Evolutionary conservation across 257 asterid species (phyloP).

Genomic region (Avicennia marina): DNA sequence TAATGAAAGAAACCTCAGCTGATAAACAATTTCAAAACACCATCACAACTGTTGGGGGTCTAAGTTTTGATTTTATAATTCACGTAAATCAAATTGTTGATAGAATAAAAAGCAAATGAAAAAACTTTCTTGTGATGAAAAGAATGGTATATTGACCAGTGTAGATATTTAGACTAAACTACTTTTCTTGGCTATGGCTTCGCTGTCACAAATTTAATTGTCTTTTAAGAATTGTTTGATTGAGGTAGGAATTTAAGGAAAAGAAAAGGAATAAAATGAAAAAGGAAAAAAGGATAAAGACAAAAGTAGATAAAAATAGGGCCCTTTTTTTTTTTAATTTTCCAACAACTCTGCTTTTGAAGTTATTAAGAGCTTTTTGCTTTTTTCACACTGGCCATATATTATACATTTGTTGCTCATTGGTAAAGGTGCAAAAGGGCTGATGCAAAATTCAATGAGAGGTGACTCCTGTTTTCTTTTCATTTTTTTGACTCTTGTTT

Average conservation of each 20-base stretch:
- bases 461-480: neutral
- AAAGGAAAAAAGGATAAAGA: neutral
- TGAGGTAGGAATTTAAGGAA: neutral
- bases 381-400: slow-evolving; percentile 11
- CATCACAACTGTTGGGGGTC: too few relatives aligned
- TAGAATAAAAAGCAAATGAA: neutral
- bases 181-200: neutral
- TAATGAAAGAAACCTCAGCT: too few relatives aligned
- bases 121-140: neutral
- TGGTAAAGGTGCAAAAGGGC: slow-evolving; percentile 7
- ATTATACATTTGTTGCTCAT: neutral
- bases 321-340: too few relatives aligned
- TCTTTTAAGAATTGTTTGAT: neutral
- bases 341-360: slow-evolving; percentile 16
- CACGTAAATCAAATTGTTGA: too few relatives aligned
- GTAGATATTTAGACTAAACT: neutral
- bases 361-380: neutral
- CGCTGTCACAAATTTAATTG: too few relatives aligned
- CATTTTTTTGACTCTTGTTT: too few relatives aligned
- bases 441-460: neutral
- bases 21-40: too few relatives aligned
- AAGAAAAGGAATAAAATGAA: neutral
- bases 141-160: slow-evolving; percentile 9
- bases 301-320: neutral
- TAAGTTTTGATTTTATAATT: too few relatives aligned